These are phyloP conservation scores for Penicillium psychrofluorescens DNA, from an alignment of 495 filamentous ascomycete species.

Conservation along the genomic window DNA sequence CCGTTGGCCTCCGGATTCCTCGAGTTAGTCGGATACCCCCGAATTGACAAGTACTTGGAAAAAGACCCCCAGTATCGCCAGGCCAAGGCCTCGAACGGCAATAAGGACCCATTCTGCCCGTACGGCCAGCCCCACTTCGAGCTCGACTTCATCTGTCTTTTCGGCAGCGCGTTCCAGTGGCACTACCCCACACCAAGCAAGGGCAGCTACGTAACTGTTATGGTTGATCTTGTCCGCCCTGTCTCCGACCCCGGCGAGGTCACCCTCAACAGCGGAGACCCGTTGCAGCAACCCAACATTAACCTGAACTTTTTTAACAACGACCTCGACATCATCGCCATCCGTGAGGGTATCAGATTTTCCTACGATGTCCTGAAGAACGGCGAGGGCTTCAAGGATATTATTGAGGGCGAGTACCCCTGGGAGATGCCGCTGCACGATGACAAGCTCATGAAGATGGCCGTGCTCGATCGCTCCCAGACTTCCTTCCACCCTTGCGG, in stretches of 20 bases:
- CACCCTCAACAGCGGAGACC: slow-evolving; percentile 43
- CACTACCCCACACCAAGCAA: slow-evolving; percentile 45
- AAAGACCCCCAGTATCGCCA: slow-evolving; percentile 41
- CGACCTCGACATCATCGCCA: slow-evolving; percentile 47
- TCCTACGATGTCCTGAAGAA: slow-evolving; percentile 48
- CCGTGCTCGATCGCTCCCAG: slow-evolving; percentile 49
- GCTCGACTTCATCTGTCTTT: slow-evolving; percentile 57
- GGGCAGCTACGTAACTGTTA: slow-evolving; percentile 47
- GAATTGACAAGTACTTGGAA: slow-evolving; percentile 45
- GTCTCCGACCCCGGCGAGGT: slow-evolving; percentile 41
- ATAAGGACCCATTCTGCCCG: slow-evolving; percentile 51
- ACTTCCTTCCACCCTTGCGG: slow-evolving; percentile 55
- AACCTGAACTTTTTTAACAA: slow-evolving; percentile 55
- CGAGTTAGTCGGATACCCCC: slow-evolving; percentile 50
- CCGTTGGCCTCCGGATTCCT: slow-evolving; percentile 45
- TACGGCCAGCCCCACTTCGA: slow-evolving; percentile 57
- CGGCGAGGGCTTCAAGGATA: slow-evolving; percentile 51
- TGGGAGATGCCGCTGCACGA: slow-evolving; percentile 52
- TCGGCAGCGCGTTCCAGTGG: slow-evolving; percentile 57
- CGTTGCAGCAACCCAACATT: slow-evolving; percentile 47
- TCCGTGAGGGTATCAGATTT: slow-evolving; percentile 50
- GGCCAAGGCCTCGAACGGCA: slow-evolving; percentile 43
- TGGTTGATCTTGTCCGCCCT: slow-evolving; percentile 54
- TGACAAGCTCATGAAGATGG: slow-evolving; percentile 48
- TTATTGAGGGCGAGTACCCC: slow-evolving; percentile 47